phyloP scores from a whole-genome alignment of 1,139 yeast species.

The Scheffersomyces lignicola region DNA sequence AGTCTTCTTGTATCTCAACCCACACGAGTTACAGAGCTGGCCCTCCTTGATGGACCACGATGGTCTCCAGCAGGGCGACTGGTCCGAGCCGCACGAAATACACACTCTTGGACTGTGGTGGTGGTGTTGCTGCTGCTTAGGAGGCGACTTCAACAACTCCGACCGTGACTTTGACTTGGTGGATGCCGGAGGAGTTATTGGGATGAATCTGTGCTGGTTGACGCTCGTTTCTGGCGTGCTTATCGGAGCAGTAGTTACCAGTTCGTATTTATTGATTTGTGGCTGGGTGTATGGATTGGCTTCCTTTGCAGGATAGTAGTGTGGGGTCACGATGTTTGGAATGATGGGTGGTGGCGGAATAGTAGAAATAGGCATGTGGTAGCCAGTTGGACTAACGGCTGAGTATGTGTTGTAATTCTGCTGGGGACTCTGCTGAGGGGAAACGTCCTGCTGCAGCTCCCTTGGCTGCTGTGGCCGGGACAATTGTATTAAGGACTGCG shows the following conservation, averaged over 20 bases:
- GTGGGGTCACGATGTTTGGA: not conserved
- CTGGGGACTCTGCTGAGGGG: slow-evolving; percentile 1
- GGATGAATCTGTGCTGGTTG: slow-evolving; percentile 35
- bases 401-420: not conserved
- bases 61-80: slow-evolving; percentile 98
- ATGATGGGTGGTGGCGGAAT: slow-evolving; percentile 5
- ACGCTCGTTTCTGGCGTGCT: slow-evolving; percentile 9
- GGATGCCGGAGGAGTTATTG: slow-evolving; percentile 46
- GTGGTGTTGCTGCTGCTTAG: slow-evolving; percentile 18
- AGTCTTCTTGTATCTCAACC: slow-evolving; percentile 90
- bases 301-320: slow-evolving; percentile 3
- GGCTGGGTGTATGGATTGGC: slow-evolving; percentile 10
- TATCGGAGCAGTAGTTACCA: slow-evolving; percentile 17
- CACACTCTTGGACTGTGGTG: slow-evolving; percentile 56
- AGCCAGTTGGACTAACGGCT: slow-evolving; percentile 4
- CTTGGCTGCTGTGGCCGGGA: slow-evolving; percentile 22
- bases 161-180: slow-evolving; percentile 30
- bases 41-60: slow-evolving; percentile 90
- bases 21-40: slow-evolving; percentile 95
- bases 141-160: slow-evolving; percentile 38
- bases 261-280: slow-evolving; percentile 12
- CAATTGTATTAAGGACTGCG: slow-evolving; percentile 43
- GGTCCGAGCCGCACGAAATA: slow-evolving; percentile 87
- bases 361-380: slow-evolving; percentile 4
- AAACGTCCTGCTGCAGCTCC: slow-evolving; percentile 5